Evolutionary conservation across 108 stramenopile genomes (phyloP), one percentile per base, ranked within the genome.

Genomic region (Skeletonema potamos): DNA sequence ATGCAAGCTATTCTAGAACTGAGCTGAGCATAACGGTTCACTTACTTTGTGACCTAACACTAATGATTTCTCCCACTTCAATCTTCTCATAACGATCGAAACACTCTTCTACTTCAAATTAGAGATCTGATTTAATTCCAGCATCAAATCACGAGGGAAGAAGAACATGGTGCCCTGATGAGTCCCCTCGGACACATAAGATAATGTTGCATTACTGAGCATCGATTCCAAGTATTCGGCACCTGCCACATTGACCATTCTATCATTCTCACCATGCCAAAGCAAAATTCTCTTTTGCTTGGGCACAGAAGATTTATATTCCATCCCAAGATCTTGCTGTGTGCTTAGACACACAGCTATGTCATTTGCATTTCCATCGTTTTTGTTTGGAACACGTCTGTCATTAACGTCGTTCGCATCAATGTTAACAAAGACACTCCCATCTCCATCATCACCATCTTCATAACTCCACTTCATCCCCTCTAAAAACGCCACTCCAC

Each of bases 101-200:
- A 12, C 10, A 37, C 9, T 37, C 11, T 37, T 2, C 12, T 46
- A 17, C 44, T 20, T 46, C 44, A 46, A 46, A 46, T 34, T 54
- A 6, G 62, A 72, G 27, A 72, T 63, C 15, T 44, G 30, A 64
- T 72, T 72, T 15, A 72, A 56, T 24, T 62, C 54, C 20, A 34
- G 54, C 54, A 64, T 64, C 22, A 64, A 61, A 57, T 62, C 54
- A 12, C 36, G 34, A 17, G 72, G 72, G 41, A 64, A 72, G 22
- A 72, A 72, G 28, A 72, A 57, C 72, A 72, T 72, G 1, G 62
- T 64, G 4, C 72, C 72, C 27, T 72, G 72, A 56, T 72, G 72
- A n/a, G 72, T 72, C 24, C 72, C 72, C 11, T 30, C 55, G 6
- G 33, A 18, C 24, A 72, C 55, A 18, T 46, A 46, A 17, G 44